Evolutionary conservation across 768 basidiomycete species (phyloP), one percentile per base, ranked within the genome.

Genomic region (Auricularia sp.): DNA sequence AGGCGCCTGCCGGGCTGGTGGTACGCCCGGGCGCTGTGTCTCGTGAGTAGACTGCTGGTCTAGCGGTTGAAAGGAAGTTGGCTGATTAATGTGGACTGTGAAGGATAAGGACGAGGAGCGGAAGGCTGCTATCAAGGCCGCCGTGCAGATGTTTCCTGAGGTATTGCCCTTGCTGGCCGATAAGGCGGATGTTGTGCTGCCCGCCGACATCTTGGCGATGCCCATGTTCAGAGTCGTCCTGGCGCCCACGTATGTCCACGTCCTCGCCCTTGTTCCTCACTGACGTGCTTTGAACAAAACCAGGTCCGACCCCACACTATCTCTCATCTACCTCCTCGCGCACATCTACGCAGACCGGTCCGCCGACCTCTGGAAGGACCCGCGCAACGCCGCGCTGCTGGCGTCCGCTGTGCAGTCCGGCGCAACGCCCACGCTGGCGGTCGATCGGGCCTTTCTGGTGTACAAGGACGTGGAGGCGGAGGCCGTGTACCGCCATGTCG

Each of bases 311-410:
- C 71, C 76, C 16, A 71, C 81, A 33, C 74, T 78, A 8, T 80
- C 82, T 0, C 72, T 82, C 2, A 75, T 93, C 0, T 88, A 97
- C 68, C 83, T 97, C 7, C 81, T 98, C 3, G 89, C 91, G 0
- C 91, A 94, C 70, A 83, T 98, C 29, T 98, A 98, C 72, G 90
- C 83, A 3, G 84, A 88, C 53, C 87, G 92, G 6, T 89, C 91
- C 0, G 79, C 75, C 8, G 72, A 85, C 0, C 72, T 96, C 2
- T 98, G 94, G 94, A 98, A 95, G 77, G 85, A 87, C 14, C 77
- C 87, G 0, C 70, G 73, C 1, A 77, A 81, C 36, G 70, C 82
- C 1, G 72, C 80, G 77, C 87, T 56, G 72, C 75, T 2, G 67
- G 75, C 0, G 75, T 80, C 8, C 80, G 84, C 42, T 64, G 70